phyloP scores from a whole-genome alignment of 129 eudicot species.

The Kitagawia praeruptora region DNA sequence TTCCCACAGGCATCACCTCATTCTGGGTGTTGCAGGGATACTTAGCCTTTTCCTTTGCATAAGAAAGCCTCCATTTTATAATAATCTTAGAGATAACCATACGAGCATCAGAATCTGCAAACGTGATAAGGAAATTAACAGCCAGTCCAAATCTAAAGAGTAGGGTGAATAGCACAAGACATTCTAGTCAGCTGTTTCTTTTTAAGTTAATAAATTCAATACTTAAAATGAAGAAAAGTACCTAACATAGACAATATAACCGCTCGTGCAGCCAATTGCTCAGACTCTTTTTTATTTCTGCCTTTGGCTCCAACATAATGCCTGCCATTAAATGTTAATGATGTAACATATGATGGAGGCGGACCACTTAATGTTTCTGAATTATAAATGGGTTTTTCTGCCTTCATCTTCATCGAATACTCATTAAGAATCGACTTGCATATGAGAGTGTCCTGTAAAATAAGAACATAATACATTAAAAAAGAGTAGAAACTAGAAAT shows the following conservation, averaged over 20 bases:
- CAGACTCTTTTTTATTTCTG: constrained; percentile 51
- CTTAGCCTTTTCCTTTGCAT: constrained; percentile 22
- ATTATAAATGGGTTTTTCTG: constrained; percentile 28
- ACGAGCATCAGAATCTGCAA: constrained; percentile 32
- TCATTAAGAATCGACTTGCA: constrained; percentile 51
- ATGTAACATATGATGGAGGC: constrained; percentile 24
- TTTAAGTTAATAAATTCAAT: neutral
- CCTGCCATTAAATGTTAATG: constrained; percentile 30
- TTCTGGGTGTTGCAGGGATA: neutral
- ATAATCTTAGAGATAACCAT: constrained; percentile 28
- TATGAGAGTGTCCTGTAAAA: constrained; percentile 32
- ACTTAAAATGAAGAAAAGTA: constrained; percentile 1
- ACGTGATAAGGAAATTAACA: neutral
- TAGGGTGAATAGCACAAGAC: neutral
- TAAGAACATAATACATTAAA: too few species aligned
- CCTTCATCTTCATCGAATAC: constrained; percentile 35
- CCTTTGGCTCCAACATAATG: constrained; percentile 33
- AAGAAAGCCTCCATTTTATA: constrained; percentile 22
- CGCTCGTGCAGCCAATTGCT: constrained; percentile 51
- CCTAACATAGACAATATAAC: constrained; percentile 44
- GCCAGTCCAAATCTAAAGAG: too few species aligned
- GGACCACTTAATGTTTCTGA: constrained; percentile 17
- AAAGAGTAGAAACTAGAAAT: neutral
- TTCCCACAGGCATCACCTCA: neutral
- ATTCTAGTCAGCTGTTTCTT: neutral